These are phyloP conservation scores for Globisporangium uncinulatum DNA, from an alignment of 352 stramenopile genomes.

Conservation along the genomic window DNA sequence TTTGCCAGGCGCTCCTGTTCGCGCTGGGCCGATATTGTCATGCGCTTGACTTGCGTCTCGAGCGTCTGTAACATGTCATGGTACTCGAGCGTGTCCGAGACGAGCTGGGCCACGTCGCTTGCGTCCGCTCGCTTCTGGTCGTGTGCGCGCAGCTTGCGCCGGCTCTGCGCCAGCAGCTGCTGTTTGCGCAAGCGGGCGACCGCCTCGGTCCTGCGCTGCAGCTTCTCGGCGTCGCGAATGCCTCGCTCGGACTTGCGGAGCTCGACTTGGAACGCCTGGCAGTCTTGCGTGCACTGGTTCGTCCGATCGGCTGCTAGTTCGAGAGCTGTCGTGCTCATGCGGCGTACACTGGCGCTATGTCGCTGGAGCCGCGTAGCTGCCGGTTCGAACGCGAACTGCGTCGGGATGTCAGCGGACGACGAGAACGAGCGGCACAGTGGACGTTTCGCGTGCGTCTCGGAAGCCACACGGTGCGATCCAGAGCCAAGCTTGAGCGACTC, in stretches of 20 bases:
- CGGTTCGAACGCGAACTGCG: constrained; percentile 25
- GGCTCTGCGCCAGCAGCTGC: constrained; percentile 32
- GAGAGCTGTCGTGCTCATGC: not conserved
- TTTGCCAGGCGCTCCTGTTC: constrained; percentile 39
- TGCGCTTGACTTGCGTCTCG: constrained; percentile 36
- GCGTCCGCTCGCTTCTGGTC: constrained; percentile 24
- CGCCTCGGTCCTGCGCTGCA: constrained; percentile 30
- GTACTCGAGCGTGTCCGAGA: constrained; percentile 53
- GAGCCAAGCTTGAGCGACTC: too few species aligned
- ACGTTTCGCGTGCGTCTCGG: too few species aligned
- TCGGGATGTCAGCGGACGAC: not conserved
- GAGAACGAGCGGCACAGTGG: too few species aligned
- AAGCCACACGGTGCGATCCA: too few species aligned
- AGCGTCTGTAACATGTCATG: constrained; percentile 32
- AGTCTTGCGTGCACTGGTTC: constrained; percentile 41
- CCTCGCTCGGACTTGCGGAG: constrained; percentile 38
- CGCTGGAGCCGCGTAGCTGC: constrained; percentile 16
- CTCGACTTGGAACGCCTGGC: constrained; percentile 30
- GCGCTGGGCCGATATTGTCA: constrained; percentile 28
- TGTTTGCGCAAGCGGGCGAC: constrained; percentile 33
- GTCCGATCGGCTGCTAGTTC: constrained; percentile 4
- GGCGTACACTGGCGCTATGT: not conserved
- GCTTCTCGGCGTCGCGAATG: constrained; percentile 25
- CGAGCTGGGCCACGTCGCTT: constrained; percentile 29
- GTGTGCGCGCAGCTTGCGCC: constrained; percentile 29